Conservation (phyloP, 2,329 filamentous ascomycete genomes). For the Sclerotinia sclerotiorum region DNA sequence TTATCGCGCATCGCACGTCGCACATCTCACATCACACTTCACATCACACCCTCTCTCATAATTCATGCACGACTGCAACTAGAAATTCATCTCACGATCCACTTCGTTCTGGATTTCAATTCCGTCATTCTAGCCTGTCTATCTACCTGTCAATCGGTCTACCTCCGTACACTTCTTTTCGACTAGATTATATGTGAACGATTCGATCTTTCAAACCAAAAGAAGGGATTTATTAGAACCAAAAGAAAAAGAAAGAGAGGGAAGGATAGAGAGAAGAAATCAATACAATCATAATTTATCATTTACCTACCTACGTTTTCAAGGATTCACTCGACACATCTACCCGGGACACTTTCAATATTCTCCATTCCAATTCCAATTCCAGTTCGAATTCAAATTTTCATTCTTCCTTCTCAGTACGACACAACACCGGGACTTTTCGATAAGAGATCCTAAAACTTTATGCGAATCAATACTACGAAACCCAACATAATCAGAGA, state of each 20-base stretch:
- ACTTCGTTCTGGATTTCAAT: background rate
- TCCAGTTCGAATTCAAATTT: background rate
- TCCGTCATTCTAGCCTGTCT: background rate
- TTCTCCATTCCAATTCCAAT: constrained; percentile 1
- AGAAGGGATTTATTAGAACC: background rate
- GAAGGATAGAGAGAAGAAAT: background rate
- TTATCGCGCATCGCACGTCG: background rate
- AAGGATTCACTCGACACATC: background rate
- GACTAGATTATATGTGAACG: background rate
- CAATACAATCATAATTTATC: background rate
- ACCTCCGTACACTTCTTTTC: background rate
- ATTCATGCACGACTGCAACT: constrained; percentile 10
- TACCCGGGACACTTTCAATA: background rate
- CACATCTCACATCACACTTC: no score
- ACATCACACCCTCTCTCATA: background rate
- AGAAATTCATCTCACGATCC: constrained; percentile 10
- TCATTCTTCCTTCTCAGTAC: constrained; percentile 1
- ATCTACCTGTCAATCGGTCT: background rate
- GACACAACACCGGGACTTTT: background rate
- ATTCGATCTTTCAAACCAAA: background rate
- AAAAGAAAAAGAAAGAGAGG: background rate
- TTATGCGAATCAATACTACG: background rate
- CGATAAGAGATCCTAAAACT: background rate
- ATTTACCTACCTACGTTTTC: background rate
- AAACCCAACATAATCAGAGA: constrained; percentile 4